Evolutionary conservation across 352 stramenopile genomes (phyloP).

Genomic region (Discostella stelligera): DNA sequence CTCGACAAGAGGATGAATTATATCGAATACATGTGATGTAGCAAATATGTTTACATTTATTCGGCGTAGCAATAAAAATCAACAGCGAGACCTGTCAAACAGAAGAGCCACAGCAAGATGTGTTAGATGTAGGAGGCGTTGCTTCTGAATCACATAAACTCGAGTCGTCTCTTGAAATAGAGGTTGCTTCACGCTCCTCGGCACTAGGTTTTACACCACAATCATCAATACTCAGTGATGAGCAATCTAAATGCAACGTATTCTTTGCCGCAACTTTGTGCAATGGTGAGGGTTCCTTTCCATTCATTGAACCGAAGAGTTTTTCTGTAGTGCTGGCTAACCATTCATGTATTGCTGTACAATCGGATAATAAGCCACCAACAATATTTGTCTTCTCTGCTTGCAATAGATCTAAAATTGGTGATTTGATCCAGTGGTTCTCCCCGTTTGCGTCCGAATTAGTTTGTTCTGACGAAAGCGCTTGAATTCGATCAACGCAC

Average conservation of each 20-base stretch:
- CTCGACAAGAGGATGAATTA: too few relatives aligned
- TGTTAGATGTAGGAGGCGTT: background rate
- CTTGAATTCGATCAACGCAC: background rate
- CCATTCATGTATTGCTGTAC: background rate
- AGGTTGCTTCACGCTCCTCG: background rate
- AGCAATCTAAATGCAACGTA: background rate
- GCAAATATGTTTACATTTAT: too few relatives aligned
- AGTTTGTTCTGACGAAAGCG: background rate
- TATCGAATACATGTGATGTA: too few relatives aligned
- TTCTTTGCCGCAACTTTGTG: background rate
- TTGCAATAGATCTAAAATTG: too few relatives aligned
- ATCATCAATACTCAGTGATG: background rate
- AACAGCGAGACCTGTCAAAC: background rate
- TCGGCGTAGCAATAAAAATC: background rate
- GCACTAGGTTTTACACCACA: background rate
- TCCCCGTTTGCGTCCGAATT: background rate
- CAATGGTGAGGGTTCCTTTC: background rate
- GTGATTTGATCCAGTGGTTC: background rate
- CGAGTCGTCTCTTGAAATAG: background rate
- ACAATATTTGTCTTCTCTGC: background rate
- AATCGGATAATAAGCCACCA: background rate
- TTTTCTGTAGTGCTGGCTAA: background rate
- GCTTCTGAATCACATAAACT: background rate
- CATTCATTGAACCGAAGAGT: background rate
- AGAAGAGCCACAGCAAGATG: background rate